Conservation (phyloP, 345 rosid species). For the sweet orange (Citrus sinensis) region DNA sequence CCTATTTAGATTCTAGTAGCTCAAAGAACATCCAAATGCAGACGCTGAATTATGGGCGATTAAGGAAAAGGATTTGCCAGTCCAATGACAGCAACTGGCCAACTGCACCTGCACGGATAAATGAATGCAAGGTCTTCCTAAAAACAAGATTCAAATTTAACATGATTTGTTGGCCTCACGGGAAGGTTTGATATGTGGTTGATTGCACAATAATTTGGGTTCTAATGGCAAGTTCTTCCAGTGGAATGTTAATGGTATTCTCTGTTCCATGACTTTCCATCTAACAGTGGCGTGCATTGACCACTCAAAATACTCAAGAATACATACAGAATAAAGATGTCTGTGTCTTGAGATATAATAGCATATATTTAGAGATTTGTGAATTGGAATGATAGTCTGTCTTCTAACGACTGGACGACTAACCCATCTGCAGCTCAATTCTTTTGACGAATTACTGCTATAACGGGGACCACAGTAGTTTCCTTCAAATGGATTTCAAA, state of each 20-base stretch:
- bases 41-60: background rate
- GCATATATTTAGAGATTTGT: background rate
- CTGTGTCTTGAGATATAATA: background rate
- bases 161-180: background rate
- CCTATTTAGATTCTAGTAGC: background rate
- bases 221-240: background rate
- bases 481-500: background rate
- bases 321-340: background rate
- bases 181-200: background rate
- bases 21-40: background rate
- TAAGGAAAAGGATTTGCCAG: background rate
- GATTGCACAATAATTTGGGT: background rate
- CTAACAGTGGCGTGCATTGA: slow-evolving; percentile 2
- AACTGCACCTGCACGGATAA: background rate
- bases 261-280: background rate
- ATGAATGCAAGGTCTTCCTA: background rate
- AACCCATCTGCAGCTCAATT: background rate
- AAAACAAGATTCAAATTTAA: background rate
- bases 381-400: background rate
- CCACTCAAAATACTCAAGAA: background rate
- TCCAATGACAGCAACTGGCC: background rate
- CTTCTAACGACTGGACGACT: background rate
- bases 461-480: background rate
- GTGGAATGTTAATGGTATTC: background rate
- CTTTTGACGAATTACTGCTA: background rate